A percentile compares a stretch with the other conserved stretches of the same genome.
phyloP scores from a whole-genome alignment of 768 basidiomycete genomes.

The Podaxis sp. region DNA sequence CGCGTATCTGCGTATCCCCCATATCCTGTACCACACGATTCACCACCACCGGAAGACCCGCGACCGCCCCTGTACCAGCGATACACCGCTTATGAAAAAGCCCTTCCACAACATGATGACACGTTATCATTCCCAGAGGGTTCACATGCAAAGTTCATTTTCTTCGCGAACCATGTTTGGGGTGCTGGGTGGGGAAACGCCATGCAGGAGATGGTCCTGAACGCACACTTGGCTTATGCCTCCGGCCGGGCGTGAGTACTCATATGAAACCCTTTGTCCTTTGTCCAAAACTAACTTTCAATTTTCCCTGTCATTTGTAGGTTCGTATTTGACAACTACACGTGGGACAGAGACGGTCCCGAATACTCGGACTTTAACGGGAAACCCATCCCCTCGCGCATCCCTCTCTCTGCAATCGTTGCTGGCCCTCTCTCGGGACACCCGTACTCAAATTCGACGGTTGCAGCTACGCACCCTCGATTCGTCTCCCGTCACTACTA shows the following conservation, averaged over 20 bases:
- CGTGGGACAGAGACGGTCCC: constrained; percentile 41
- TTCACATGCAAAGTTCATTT: constrained; percentile 41
- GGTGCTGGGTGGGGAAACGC: constrained; percentile 62
- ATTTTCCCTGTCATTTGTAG: constrained; percentile 25
- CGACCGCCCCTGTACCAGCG: constrained; percentile 44
- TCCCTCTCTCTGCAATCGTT: constrained; percentile 53
- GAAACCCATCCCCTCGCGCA: constrained; percentile 48
- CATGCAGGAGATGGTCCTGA: constrained; percentile 56
- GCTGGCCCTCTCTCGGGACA: constrained; percentile 35
- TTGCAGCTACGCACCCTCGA: constrained; percentile 33
- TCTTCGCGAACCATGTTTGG: constrained; percentile 45
- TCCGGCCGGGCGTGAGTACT: constrained; percentile 45
- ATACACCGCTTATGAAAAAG: constrained; percentile 42
- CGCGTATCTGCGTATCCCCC: constrained; percentile 5
- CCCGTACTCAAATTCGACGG: constrained; percentile 7
- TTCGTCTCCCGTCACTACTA: constrained; percentile 47
- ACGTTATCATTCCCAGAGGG: constrained; percentile 40
- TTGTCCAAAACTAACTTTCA: not conserved
- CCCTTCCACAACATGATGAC: constrained; percentile 43
- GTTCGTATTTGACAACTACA: constrained; percentile 59
- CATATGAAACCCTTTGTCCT: not conserved
- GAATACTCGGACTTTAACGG: constrained; percentile 48
- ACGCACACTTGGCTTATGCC: constrained; percentile 45
- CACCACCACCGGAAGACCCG: not conserved
- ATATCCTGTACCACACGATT: constrained; percentile 4